Evolutionary conservation across 2,329 filamentous ascomycete genomes (phyloP), one percentile per base, ranked within the genome.

Genomic region (Orbilia javanica): DNA sequence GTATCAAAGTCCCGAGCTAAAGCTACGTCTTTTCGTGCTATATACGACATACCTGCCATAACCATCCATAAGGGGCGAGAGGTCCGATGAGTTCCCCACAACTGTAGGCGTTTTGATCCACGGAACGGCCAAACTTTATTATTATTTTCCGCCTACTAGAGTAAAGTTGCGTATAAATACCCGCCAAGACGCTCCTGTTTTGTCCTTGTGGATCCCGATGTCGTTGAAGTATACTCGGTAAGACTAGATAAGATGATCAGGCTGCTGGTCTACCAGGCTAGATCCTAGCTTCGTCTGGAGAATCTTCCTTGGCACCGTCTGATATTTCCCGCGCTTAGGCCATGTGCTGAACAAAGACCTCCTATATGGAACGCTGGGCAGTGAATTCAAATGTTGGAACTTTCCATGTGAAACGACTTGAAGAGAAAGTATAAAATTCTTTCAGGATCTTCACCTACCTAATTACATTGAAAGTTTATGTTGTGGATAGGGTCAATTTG

Each of bases 71-170:
- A 44, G 52, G 62, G 52, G 63, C 62, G 63, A 73, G 27, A 57
- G 60, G 27, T 55, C 55, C 42, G 42, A 44, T 39, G 55, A 53
- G 8, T 53, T 63, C 67, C 67, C 67, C 67, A 64, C 67, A 66
- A 65, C 44, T 34, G 15, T 57, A 36, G 48, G 69, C 48, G 8
- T 52, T 60, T 65, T 22, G 48, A 67, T 74, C 62, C 62, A 74
- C 50, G 62, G 50, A 67, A 74, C 70, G 70, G 70, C 27, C 62
- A 74, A 74, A 74, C 50, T 65, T 57, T 72, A 65, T 72, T 72
- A 22, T 62, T 67, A 67, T 74, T 73, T 66, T 74, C 70, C 70
- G 70, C 66, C 70, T 48, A 27, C 34, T 7, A 46, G 20, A 68
- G 4, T 34, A 42, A 10, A 29, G 29, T 39, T 66, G 27, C 52